Base-by-base conservation (phyloP, 257 asterid species). In the Nyctanthes arbortristis region DNA sequence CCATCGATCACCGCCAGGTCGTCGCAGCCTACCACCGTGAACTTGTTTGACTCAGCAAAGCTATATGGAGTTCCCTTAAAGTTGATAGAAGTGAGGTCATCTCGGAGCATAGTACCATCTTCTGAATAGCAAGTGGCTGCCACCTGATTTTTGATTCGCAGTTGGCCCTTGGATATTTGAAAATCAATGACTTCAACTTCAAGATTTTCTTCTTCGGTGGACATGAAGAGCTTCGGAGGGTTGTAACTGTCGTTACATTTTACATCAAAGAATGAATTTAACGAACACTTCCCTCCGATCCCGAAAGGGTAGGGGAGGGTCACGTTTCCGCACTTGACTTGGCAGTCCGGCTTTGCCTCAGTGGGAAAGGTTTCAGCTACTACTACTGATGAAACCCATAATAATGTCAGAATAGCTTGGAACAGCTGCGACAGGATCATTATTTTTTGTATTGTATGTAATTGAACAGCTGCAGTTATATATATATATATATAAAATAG, bases 281-380 rank as follows among this genome's bases (percentile, higher is more conserved):
- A 13, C 31, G 80, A 77, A n/a, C 84, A 77, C 1, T 40, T 65
- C 0, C 36, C 6, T 27, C 80, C 82, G 11, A 77, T 29, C 56
- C 84, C 85, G 6, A 80, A 76, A 13, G 82, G 82, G 32, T 76
- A 80, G 16, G 72, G 77, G 24, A 76, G 71, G 0, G 79, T 68
- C 9, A 72, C 2, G 62, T 75, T 68, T 7, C 81, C 84, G 16
- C 84, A 80, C 43, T 12, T 11, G 70, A 55, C 62, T 12, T 24
- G 70, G 76, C 84, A 80, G 18, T 70, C 66, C 22, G 71, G 63
- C 32, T 36, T 61, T 25, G 63, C 56, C 56, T 7, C 12, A 8
- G 56, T 27, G 9, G 33, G 14, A 10, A 43, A 31, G 45, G 5
- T 18, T n/a, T n/a, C n/a, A n/a, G n/a, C n/a, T n/a, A n/a, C n/a